Conservation (phyloP, 2,329 filamentous ascomycete genomes). For the Neonectria magnoliae region DNA sequence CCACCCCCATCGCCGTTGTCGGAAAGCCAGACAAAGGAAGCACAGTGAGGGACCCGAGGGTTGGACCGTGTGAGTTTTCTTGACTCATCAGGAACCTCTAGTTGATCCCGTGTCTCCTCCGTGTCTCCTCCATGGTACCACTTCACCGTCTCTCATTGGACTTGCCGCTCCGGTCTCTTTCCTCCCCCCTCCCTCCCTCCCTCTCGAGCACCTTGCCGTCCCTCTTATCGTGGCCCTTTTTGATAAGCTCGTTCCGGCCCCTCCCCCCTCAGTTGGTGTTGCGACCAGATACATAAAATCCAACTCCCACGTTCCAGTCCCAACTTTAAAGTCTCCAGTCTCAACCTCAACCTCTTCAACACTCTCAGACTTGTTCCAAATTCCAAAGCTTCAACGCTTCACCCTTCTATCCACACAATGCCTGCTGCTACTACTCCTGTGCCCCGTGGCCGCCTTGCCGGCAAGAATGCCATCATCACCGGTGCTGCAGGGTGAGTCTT, state of each 20-base stretch:
- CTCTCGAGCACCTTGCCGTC: background rate
- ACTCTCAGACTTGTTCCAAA: background rate
- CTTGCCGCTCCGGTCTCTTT: background rate
- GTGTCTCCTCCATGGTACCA: background rate
- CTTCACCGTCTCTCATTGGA: conserved; percentile 1
- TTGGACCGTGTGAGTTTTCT: conserved; percentile 26
- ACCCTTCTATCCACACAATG: conserved; percentile 37
- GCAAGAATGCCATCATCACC: conserved; percentile 78
- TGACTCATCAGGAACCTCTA: conserved; percentile 24
- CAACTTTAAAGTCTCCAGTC: conserved; percentile 1
- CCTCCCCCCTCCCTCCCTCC: background rate
- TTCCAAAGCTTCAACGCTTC: background rate
- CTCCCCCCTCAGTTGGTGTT: conserved; percentile 11
- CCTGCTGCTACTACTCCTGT: conserved; percentile 38
- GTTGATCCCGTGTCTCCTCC: conserved; percentile 4
- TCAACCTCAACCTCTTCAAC: background rate
- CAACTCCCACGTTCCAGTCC: conserved; percentile 2
- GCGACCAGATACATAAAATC: conserved; percentile 18
- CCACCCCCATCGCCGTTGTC: conserved; percentile 24
- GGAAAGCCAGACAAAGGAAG: conserved; percentile 17
- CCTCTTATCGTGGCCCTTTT: conserved; percentile 18
- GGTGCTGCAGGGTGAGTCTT: conserved; percentile 83
- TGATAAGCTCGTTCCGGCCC: conserved; percentile 16
- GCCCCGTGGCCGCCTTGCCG: conserved; percentile 61
- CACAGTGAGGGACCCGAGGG: background rate